Percentiles rank a stretch among this genome's conserved stretches.
Evolutionary conservation across 1,139 yeast genomes (phyloP).

Genomic region (Casaregolazyma suthepensis): DNA sequence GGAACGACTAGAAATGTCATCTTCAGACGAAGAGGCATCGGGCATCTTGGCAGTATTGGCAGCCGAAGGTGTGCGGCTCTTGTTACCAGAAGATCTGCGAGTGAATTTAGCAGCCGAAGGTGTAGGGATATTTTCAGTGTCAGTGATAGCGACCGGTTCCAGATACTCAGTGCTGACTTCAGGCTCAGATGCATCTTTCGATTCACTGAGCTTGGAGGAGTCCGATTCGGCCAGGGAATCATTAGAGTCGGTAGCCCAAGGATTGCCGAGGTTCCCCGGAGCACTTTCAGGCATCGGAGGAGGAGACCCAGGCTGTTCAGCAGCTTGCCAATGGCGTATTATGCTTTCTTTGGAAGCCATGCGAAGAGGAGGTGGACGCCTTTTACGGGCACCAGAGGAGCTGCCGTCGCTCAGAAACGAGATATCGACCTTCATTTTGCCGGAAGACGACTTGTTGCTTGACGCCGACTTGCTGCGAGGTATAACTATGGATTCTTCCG

Average conservation of each 20-base stretch:
- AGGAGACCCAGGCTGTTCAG: constrained; percentile 6
- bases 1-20: constrained; percentile 8
- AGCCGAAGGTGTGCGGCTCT: constrained; percentile 10
- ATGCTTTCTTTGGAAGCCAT: constrained; percentile 2
- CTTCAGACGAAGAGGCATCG: constrained; percentile 9
- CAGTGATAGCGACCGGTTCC: background rate
- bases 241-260: constrained; percentile 6
- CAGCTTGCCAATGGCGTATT: background rate
- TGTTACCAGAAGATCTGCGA: background rate
- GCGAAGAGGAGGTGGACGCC: constrained; percentile 1
- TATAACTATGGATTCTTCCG: background rate
- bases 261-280: background rate
- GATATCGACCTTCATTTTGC: constrained; percentile 6
- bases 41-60: constrained; percentile 12
- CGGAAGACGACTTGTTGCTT: background rate
- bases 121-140: background rate
- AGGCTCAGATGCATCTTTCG: background rate
- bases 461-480: constrained; percentile 1
- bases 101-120: constrained; percentile 10
- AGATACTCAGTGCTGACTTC: background rate
- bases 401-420: constrained; percentile 5
- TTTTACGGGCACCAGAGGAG: background rate
- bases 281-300: constrained; percentile 8
- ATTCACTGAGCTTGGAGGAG: background rate
- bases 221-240: background rate